phyloP scores from a whole-genome alignment of 1,139 yeast species.

The Yamadazyma blattariae region DNA sequence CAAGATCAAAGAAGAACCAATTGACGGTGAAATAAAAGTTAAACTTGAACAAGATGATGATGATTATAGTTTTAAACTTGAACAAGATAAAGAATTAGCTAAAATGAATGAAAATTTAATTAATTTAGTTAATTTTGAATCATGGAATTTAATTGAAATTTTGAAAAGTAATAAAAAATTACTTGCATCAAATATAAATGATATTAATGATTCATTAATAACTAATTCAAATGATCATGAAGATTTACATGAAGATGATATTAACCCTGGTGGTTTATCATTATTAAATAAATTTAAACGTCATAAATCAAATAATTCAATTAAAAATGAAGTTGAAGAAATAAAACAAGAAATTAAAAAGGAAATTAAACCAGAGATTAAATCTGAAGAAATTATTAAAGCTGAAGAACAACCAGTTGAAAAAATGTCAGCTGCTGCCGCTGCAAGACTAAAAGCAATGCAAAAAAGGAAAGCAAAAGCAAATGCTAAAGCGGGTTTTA shows the following conservation, averaged over 20 bases:
- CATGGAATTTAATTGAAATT: constrained; percentile 63
- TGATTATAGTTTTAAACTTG: constrained; percentile 32
- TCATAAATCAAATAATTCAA: constrained; percentile 25
- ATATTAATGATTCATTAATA: constrained; percentile 19
- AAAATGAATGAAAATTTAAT: constrained; percentile 46
- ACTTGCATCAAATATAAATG: constrained; percentile 65
- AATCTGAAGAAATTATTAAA: constrained; percentile 12
- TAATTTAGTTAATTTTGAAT: constrained; percentile 53
- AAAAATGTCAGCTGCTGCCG: constrained; percentile 31
- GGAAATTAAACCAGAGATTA: constrained; percentile 11
- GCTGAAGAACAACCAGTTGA: constrained; percentile 14
- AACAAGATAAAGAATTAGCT: constrained; percentile 46
- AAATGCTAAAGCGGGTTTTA: constrained; percentile 61
- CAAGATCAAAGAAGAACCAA: constrained; percentile 2
- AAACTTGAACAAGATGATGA: constrained; percentile 27
- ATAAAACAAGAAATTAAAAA: constrained; percentile 9
- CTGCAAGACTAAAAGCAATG: constrained; percentile 89
- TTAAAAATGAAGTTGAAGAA: constrained; percentile 13
- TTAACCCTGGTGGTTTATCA: constrained; percentile 16
- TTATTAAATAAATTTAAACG: constrained; percentile 35
- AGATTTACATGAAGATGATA: constrained; percentile 20
- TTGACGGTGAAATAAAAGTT: constrained; percentile 6
- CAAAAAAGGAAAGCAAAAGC: constrained; percentile 89
- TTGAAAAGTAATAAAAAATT: constrained; percentile 68
- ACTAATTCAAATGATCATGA: constrained; percentile 8